phyloP scores from a whole-genome alignment of 176 grass and related monocot species.

The Rhipidocladum racemiflorum region DNA sequence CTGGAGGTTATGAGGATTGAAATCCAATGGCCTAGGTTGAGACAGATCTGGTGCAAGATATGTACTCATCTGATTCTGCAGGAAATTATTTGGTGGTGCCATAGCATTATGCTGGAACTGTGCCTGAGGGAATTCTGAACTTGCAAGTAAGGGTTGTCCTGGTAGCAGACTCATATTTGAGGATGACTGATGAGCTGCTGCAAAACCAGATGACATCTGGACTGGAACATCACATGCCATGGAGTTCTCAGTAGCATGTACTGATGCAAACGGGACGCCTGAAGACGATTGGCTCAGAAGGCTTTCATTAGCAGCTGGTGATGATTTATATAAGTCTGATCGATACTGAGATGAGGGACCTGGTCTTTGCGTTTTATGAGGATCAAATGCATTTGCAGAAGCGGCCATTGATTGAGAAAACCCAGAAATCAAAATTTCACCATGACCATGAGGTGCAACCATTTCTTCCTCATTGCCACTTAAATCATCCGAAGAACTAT shows the following conservation, averaged over 20 bases:
- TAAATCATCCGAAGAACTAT: slow-evolving; percentile 29
- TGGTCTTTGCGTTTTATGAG: slow-evolving; percentile 29
- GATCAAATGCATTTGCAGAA: slow-evolving; percentile 25
- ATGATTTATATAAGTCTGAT: slow-evolving; percentile 6
- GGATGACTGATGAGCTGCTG: slow-evolving; percentile 2
- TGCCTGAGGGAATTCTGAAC: slow-evolving; percentile 30
- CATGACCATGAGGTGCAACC: neutral
- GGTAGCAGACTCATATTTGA: slow-evolving; percentile 26
- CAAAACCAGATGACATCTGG: slow-evolving; percentile 1
- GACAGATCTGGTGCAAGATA: slow-evolving; percentile 35
- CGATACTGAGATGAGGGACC: neutral
- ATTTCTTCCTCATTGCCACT: neutral
- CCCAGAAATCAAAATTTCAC: slow-evolving; percentile 11
- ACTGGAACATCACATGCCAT: slow-evolving; percentile 26
- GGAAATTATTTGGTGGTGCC: slow-evolving; percentile 40
- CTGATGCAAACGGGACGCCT: slow-evolving; percentile 3
- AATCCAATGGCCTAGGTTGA: slow-evolving; percentile 37
- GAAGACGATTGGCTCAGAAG: neutral
- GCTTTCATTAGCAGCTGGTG: slow-evolving; percentile 12
- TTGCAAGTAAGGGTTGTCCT: slow-evolving; percentile 27
- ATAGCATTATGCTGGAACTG: slow-evolving; percentile 51
- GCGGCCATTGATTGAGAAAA: neutral
- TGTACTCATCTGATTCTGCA: slow-evolving; percentile 43
- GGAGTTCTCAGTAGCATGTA: slow-evolving; percentile 6
- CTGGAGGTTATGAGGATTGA: slow-evolving; percentile 37